These are phyloP conservation scores for Lipomyces orientalis DNA, from an alignment of 805 yeast species.

Conservation along the genomic window DNA sequence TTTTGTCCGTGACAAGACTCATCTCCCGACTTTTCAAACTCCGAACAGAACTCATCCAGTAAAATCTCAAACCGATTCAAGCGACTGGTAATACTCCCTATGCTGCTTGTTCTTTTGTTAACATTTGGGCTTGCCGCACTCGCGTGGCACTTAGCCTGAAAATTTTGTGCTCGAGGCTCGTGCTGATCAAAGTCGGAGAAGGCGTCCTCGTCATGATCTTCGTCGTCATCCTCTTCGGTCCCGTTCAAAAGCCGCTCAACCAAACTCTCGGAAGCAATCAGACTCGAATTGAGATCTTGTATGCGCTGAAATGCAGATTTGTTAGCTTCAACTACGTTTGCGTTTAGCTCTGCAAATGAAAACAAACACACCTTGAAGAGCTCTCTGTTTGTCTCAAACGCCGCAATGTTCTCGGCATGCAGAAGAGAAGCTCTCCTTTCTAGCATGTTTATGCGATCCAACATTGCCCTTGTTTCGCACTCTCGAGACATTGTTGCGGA, in stretches of 20 bases:
- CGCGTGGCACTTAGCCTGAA: not conserved
- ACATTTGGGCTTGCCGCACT: not conserved
- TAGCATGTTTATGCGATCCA: constrained; percentile 26
- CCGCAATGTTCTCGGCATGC: constrained; percentile 31
- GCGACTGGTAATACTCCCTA: constrained; percentile 25
- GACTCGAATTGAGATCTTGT: constrained; percentile 33
- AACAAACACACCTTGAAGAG: constrained; percentile 27
- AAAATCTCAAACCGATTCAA: constrained; percentile 34
- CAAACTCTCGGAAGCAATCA: constrained; percentile 34
- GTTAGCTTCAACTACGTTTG: not conserved
- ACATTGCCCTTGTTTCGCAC: constrained; percentile 25
- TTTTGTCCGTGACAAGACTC: constrained; percentile 9
- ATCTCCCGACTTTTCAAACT: constrained; percentile 30
- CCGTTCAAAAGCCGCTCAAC: constrained; percentile 28
- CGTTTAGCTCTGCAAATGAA: not conserved
- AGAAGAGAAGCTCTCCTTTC: constrained; percentile 27
- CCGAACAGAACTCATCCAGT: constrained; percentile 35
- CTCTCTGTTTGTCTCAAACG: constrained; percentile 26
- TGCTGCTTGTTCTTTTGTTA: not conserved
- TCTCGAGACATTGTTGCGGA: not conserved
- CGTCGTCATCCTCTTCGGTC: not conserved
- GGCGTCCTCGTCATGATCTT: not conserved
- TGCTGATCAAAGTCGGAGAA: not conserved
- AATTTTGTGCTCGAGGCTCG: not conserved
- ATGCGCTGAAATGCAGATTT: constrained; percentile 23